phyloP scores from a whole-genome alignment of 2,329 filamentous ascomycete species.

The Lecanicillium sp. region DNA sequence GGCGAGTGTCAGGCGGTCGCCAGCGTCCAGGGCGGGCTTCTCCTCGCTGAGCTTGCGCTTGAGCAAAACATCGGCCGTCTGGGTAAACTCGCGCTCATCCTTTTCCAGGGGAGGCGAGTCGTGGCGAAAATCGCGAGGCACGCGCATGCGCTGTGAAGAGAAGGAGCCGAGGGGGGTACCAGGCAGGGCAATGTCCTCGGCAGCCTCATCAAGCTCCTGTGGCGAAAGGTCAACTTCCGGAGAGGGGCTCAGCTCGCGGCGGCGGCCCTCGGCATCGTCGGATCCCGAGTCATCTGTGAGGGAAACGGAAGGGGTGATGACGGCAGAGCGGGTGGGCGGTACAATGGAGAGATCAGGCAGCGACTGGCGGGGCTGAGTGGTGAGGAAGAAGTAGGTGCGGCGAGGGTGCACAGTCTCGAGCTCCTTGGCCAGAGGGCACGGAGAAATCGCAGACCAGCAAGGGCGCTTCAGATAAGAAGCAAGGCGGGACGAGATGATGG shows the following conservation, averaged over 20 bases:
- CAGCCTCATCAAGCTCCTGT: conserved; percentile 72
- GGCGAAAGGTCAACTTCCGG: conserved; percentile 89
- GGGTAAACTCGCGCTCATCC: conserved; percentile 94
- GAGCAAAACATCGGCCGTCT: conserved; percentile 81
- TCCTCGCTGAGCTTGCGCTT: conserved; percentile 51
- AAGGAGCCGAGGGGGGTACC: conserved; percentile 58
- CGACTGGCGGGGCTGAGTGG: conserved; percentile 75
- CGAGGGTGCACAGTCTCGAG: conserved; percentile 87
- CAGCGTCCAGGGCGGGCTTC: conserved; percentile 17
- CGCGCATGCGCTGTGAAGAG: conserved; percentile 37
- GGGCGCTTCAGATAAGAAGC: conserved; percentile 83
- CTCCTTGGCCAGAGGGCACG: conserved; percentile 88
- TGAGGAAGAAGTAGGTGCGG: conserved; percentile 94
- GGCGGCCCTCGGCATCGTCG: conserved; percentile 64
- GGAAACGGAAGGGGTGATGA: conserved; percentile 80
- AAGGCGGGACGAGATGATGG: conserved; percentile 88
- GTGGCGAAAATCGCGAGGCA: conserved; percentile 45
- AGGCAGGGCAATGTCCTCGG: conserved; percentile 52
- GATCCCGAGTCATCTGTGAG: conserved; percentile 41
- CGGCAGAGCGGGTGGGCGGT: conserved; percentile 28
- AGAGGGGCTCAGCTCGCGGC: conserved; percentile 73
- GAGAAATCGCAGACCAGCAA: conserved; percentile 67
- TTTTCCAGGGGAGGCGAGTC: conserved; percentile 84
- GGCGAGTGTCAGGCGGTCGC: conserved; percentile 20
- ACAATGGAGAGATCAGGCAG: conserved; percentile 49